Evolutionary conservation across 352 stramenopile genomes (phyloP).

Genomic region (Phytophthora pisi): DNA sequence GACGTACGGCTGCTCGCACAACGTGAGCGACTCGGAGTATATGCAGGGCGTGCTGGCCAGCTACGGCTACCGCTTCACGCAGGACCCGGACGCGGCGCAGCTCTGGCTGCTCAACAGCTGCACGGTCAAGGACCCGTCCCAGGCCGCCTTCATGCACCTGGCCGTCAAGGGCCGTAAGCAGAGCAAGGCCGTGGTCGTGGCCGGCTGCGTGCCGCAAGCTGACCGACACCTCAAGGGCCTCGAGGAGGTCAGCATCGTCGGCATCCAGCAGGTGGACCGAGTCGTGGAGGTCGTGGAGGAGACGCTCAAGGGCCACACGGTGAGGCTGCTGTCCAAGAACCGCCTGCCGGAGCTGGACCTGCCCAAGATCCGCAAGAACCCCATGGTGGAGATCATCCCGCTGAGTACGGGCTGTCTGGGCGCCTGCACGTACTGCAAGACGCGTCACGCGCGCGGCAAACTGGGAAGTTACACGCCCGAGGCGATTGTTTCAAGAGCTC

Average conservation of each 20-base stretch:
- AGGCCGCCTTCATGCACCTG: constrained; percentile 91
- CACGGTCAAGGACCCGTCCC: constrained; percentile 94
- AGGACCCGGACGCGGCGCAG: constrained; percentile 76
- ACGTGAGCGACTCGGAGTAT: constrained; percentile 94
- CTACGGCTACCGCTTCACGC: constrained; percentile 91
- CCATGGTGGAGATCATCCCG: constrained; percentile 93
- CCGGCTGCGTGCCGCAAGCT: constrained; percentile 91
- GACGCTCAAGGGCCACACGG: constrained; percentile 90
- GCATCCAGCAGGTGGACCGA: constrained; percentile 92
- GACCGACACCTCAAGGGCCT: constrained; percentile 86
- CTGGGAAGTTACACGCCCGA: constrained; percentile 88
- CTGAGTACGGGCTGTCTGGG: constrained; percentile 92
- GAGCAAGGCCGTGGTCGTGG: constrained; percentile 89
- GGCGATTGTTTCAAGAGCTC: constrained; percentile 71
- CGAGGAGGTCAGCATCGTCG: constrained; percentile 87
- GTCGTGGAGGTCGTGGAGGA: constrained; percentile 93
- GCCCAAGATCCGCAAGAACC: constrained; percentile 93
- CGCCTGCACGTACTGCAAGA: constrained; percentile 95
- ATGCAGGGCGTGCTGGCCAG: constrained; percentile 91
- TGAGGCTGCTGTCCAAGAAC: constrained; percentile 85
- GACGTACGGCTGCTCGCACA: constrained; percentile 94
- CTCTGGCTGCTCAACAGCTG: constrained; percentile 94
- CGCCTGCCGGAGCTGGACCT: constrained; percentile 86
- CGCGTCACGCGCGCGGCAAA: constrained; percentile 89
- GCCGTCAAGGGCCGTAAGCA: constrained; percentile 78